phyloP scores from a whole-genome alignment of 768 basidiomycete species.

The Rhodotorula diobovata region DNA sequence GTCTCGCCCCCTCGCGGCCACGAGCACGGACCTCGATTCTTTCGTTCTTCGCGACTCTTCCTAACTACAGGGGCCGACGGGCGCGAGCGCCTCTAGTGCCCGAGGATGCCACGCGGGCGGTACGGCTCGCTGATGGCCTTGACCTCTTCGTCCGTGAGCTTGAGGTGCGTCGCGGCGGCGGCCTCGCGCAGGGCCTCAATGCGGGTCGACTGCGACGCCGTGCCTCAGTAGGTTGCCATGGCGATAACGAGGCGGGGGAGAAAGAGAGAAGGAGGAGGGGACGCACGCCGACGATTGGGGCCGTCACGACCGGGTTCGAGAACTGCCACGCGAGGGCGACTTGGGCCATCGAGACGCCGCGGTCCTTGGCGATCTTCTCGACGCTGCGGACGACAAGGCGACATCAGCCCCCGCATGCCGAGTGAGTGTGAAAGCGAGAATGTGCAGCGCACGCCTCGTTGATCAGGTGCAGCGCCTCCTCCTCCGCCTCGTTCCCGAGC shows the following conservation, averaged over 20 bases:
- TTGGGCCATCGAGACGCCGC: slow-evolving; percentile 58
- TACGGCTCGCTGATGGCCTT: slow-evolving; percentile 59
- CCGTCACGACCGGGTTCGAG: slow-evolving; percentile 34
- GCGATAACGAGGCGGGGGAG: too few relatives aligned
- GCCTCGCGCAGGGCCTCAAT: slow-evolving; percentile 38
- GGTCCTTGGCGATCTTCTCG: slow-evolving; percentile 57
- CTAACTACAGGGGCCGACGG: too few relatives aligned
- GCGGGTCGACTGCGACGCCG: slow-evolving; percentile 27
- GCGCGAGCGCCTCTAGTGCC: too few relatives aligned
- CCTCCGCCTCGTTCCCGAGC: slow-evolving; percentile 22
- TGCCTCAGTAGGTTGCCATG: not conserved
- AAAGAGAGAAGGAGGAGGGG: not conserved
- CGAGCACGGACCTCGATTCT: too few relatives aligned
- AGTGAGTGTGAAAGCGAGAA: too few relatives aligned
- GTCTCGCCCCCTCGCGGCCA: too few relatives aligned
- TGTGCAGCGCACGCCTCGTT: slow-evolving; percentile 17
- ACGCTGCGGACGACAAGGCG: slow-evolving; percentile 47
- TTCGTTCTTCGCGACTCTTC: too few relatives aligned
- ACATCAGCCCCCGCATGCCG: too few relatives aligned
- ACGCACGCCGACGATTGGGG: slow-evolving; percentile 37
- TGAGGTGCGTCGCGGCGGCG: slow-evolving; percentile 53
- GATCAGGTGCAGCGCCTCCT: slow-evolving; percentile 19
- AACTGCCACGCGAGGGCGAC: slow-evolving; percentile 47
- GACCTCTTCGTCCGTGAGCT: slow-evolving; percentile 58
- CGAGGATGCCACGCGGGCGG: slow-evolving; percentile 52